Percentiles rank a stretch among this genome's conserved stretches.
Evolutionary conservation across 345 rosid species (phyloP).

Genomic region (Gossypium bickii): DNA sequence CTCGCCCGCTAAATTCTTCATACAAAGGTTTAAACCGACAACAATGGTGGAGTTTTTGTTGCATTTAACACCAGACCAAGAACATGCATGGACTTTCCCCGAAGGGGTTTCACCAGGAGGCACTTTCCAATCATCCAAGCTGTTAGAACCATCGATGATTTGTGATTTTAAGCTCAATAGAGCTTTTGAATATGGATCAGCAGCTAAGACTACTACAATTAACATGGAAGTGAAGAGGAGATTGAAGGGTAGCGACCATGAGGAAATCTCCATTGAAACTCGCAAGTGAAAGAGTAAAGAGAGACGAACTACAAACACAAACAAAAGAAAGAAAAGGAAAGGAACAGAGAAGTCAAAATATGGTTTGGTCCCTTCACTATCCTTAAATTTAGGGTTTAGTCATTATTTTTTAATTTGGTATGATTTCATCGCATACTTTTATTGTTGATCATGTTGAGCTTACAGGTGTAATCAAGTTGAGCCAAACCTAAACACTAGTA

Average conservation of each 20-base stretch:
- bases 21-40: constrained; percentile 54
- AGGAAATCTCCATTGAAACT: constrained; percentile 58
- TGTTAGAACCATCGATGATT: constrained; percentile 42
- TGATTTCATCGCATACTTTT: too few species aligned
- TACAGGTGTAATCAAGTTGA: too few species aligned
- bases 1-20: constrained; percentile 59
- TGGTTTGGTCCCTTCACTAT: too few species aligned
- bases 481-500: too few species aligned
- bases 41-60: constrained; percentile 52
- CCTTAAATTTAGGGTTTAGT: too few species aligned
- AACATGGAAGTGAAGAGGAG: constrained; percentile 26
- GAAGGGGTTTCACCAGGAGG: constrained; percentile 30
- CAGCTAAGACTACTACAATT: constrained; percentile 22
- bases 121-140: constrained; percentile 59
- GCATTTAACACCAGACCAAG: constrained; percentile 85
- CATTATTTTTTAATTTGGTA: too few species aligned
- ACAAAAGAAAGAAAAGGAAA: background rate
- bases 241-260: constrained; percentile 21
- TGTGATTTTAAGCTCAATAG: constrained; percentile 70
- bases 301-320: constrained; percentile 13
- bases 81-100: constrained; percentile 44
- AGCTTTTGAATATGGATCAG: constrained; percentile 62
- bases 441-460: too few species aligned
- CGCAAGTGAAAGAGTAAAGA: constrained; percentile 20
- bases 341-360: background rate